These are phyloP conservation scores for Wickerhamiella qilinensis DNA, from an alignment of 805 yeast genomes.

Conservation along the genomic window DNA sequence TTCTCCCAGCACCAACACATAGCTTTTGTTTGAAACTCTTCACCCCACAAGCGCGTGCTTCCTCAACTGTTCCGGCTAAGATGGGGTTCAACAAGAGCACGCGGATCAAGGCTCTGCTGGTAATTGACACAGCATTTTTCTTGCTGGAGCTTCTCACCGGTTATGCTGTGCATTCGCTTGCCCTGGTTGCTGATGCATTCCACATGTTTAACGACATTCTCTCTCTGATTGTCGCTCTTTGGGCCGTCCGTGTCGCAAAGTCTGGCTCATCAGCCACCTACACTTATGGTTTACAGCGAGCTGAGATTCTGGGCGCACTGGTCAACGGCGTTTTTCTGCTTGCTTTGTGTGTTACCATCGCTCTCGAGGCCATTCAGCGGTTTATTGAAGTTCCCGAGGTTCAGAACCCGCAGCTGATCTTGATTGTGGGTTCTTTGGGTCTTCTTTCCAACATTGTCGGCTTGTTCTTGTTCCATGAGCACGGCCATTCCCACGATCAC, in stretches of 20 bases:
- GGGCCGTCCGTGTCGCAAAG: constrained; percentile 91
- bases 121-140: constrained; percentile 68
- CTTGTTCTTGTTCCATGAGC: constrained; percentile 61
- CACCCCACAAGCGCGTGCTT: too few relatives aligned
- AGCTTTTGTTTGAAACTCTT: too few relatives aligned
- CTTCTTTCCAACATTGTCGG: constrained; percentile 72
- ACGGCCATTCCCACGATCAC: constrained; percentile 35
- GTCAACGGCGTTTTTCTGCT: constrained; percentile 84
- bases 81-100: constrained; percentile 47
- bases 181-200: constrained; percentile 89
- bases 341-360: constrained; percentile 82
- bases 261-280: constrained; percentile 71
- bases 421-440: constrained; percentile 74
- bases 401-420: constrained; percentile 65
- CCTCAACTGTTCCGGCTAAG: too few relatives aligned
- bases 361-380: constrained; percentile 85
- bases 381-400: constrained; percentile 66
- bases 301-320: constrained; percentile 90
- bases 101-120: constrained; percentile 55
- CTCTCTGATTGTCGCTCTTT: constrained; percentile 73
- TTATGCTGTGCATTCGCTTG: constrained; percentile 84
- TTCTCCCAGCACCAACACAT: too few relatives aligned
- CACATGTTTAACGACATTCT: constrained; percentile 95
- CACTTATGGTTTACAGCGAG: constrained; percentile 97
- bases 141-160: constrained; percentile 61